Conservation (phyloP, 1,284 basidiomycete genomes). For the Amylostereum areolatum region DNA sequence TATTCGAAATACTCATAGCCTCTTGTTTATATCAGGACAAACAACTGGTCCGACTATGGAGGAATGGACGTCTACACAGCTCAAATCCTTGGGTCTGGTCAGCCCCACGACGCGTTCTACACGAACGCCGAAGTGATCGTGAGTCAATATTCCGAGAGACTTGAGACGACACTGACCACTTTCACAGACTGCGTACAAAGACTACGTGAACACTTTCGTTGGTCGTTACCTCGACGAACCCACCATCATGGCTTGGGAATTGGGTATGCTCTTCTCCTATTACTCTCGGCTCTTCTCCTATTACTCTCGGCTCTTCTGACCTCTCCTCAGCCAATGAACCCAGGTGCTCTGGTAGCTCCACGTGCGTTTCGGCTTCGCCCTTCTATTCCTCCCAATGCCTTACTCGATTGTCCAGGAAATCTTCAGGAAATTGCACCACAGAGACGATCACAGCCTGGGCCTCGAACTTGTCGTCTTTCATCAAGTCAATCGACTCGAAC, state of each 20-base stretch:
- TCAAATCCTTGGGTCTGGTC: conserved; percentile 27
- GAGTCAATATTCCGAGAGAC: no score
- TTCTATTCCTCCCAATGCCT: no score
- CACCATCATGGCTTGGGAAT: conserved; percentile 32
- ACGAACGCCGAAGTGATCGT: conserved; percentile 29
- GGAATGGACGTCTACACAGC: conserved; percentile 41
- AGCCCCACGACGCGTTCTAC: conserved; percentile 37
- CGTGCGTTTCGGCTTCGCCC: no score
- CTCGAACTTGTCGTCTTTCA: conserved; percentile 25
- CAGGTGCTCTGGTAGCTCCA: conserved; percentile 28
- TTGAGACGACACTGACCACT: no score
- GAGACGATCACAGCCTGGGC: conserved; percentile 26
- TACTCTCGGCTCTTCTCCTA: no score
- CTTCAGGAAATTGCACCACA: conserved; percentile 24
- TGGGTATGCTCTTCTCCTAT: no score
- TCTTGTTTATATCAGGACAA: conserved; percentile 47
- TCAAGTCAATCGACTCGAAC: conserved; percentile 28
- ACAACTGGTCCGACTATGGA: conserved; percentile 57
- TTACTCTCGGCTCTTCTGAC: no score
- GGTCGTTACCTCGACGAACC: conserved; percentile 35
- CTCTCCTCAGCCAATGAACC: conserved; percentile 25
- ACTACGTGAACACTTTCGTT: conserved; percentile 33
- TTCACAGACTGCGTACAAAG: conserved; percentile 38
- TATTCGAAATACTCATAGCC: not conserved
- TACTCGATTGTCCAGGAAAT: conserved; percentile 18